Evolutionary conservation across 371 early-diverging fungal genomes (phyloP).

Genomic region (Saksenaea oblongispora): DNA sequence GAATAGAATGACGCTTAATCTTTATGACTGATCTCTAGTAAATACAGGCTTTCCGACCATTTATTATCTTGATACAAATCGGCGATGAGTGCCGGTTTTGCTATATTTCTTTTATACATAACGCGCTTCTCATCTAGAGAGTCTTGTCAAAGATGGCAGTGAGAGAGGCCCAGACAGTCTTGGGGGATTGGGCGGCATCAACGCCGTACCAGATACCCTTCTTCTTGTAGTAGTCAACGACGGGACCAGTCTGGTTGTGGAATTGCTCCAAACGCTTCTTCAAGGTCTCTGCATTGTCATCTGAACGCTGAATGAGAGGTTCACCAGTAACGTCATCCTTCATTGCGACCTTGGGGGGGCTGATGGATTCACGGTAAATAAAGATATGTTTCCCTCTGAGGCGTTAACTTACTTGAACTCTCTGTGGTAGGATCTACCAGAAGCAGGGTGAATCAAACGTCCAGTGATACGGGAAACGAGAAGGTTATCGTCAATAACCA

Average conservation of each 20-base stretch:
- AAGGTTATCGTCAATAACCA: slow-evolving; percentile 91
- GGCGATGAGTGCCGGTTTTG: not conserved
- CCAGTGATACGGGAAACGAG: slow-evolving; percentile 96
- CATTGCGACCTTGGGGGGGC: slow-evolving; percentile 91
- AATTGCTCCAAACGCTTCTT: slow-evolving; percentile 93
- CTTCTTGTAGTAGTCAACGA: slow-evolving; percentile 95
- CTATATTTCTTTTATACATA: not conserved
- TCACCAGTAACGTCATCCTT: slow-evolving; percentile 97
- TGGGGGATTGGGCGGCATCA: slow-evolving; percentile 91
- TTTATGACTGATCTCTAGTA: not conserved
- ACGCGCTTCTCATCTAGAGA: slow-evolving; percentile 33
- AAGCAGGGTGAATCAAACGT: slow-evolving; percentile 90
- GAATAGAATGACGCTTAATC: too few relatives aligned
- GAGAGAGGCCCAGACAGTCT: slow-evolving; percentile 90
- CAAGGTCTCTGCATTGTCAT: slow-evolving; percentile 96
- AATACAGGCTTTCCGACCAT: not conserved
- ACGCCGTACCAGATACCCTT: slow-evolving; percentile 90
- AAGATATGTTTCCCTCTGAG: not conserved
- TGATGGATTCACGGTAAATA: slow-evolving; percentile 8
- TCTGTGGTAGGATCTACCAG: slow-evolving; percentile 97
- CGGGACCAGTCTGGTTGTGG: slow-evolving; percentile 96
- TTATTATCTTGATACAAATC: not conserved
- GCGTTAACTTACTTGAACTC: slow-evolving; percentile 71
- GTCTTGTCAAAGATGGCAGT: slow-evolving; percentile 83
- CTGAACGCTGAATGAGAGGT: slow-evolving; percentile 95